Percentiles rank a stretch among this genome's conserved stretches.
These are phyloP conservation scores for Cichorium intybus DNA, from an alignment of 140 eudicot genomes.

Conservation along the genomic window DNA sequence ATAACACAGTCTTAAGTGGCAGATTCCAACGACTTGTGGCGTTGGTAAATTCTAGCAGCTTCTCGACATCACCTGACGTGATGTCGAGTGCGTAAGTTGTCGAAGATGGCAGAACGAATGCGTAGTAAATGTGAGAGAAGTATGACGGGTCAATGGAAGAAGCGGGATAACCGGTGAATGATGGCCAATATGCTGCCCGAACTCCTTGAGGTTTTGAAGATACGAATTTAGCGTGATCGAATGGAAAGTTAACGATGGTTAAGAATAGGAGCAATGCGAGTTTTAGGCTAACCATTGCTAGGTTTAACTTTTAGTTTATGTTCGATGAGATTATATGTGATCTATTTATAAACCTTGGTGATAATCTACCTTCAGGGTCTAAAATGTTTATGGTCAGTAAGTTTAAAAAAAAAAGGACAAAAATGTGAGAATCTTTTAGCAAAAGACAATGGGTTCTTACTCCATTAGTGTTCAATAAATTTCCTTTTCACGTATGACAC, in stretches of 20 bases:
- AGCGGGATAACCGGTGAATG: constrained; percentile 40
- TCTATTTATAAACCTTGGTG: constrained; percentile 18
- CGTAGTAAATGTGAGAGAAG: constrained; percentile 40
- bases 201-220: constrained; percentile 13
- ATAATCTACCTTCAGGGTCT: not conserved
- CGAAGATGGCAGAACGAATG: constrained; percentile 28
- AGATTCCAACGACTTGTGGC: constrained; percentile 34
- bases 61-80: constrained; percentile 20
- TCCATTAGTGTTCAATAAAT: constrained; percentile 16
- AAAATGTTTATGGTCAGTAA: constrained; percentile 1
- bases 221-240: not conserved
- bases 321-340: not conserved
- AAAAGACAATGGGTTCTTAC: constrained; percentile 11
- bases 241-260: constrained; percentile 9
- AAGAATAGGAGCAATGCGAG: constrained; percentile 7
- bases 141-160: constrained; percentile 31
- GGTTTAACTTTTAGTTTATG: not conserved
- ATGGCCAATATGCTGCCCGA: constrained; percentile 47
- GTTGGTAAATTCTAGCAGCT: constrained; percentile 29
- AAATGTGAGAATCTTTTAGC: constrained; percentile 1
- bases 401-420: constrained; percentile 8
- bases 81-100: constrained; percentile 31
- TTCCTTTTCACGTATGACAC: no score
- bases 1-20: constrained; percentile 33
- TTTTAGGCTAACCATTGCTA: constrained; percentile 7